These are phyloP conservation scores for Chytriomyces hyalinus DNA, from an alignment of 192 early-diverging fungal species.

Conservation along the genomic window DNA sequence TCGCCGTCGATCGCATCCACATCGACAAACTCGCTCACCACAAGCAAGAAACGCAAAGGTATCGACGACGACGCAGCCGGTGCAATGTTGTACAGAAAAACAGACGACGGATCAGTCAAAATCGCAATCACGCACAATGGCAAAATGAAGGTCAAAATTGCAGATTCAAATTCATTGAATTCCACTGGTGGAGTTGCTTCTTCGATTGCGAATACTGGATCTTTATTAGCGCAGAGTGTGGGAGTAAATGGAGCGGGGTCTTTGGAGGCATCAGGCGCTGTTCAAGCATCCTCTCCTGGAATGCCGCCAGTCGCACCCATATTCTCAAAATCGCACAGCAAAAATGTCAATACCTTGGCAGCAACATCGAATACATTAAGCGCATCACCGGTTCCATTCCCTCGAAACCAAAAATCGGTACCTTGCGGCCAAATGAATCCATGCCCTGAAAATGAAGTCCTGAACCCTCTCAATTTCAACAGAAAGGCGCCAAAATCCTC, in stretches of 20 bases:
- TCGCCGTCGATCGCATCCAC: not conserved
- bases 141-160: conserved; percentile 42
- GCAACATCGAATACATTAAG: too few species aligned
- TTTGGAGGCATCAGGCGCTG: too few species aligned
- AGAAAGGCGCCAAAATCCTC: conserved; percentile 32
- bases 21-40: conserved; percentile 24
- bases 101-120: conserved; percentile 38
- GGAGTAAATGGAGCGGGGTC: too few species aligned
- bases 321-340: not conserved
- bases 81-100: conserved; percentile 23
- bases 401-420: too few species aligned
- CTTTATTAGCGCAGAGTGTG: too few species aligned
- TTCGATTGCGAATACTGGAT: too few species aligned
- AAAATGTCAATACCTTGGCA: not conserved
- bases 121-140: conserved; percentile 34
- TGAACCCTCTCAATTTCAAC: not conserved
- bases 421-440: too few species aligned
- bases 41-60: not conserved
- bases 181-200: not conserved
- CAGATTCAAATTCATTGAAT: conserved; percentile 3
- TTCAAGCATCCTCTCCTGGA: not conserved
- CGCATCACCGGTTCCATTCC: too few species aligned
- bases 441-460: too few species aligned
- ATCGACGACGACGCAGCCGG: not conserved
- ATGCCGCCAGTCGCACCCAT: not conserved